These are phyloP conservation scores for Eucalyptus sp. DNA, from an alignment of 345 rosid species.

Conservation along the genomic window DNA sequence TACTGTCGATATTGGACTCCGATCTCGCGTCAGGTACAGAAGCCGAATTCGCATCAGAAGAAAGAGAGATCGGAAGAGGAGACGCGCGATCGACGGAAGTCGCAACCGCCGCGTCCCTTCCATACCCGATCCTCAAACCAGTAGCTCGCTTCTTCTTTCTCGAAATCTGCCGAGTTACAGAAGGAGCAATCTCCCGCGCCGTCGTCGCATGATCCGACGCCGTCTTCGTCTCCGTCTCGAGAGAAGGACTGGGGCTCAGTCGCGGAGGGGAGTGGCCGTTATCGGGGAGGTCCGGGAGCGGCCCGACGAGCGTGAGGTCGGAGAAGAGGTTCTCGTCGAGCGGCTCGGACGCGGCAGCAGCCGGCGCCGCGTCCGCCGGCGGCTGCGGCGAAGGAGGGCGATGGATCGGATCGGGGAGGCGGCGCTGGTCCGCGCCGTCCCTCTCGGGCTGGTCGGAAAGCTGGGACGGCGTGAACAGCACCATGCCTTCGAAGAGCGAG, in stretches of 20 bases:
- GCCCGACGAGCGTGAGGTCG: constrained; percentile 49
- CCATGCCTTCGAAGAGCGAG: constrained; percentile 92
- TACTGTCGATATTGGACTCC: neutral
- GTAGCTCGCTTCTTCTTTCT: constrained; percentile 78
- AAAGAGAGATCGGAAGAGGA: neutral
- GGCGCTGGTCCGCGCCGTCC: neutral
- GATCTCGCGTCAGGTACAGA: neutral
- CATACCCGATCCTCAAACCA: constrained; percentile 68
- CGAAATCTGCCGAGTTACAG: constrained; percentile 33
- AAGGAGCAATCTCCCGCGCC: neutral
- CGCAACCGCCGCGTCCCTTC: constrained; percentile 18
- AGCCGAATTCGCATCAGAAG: neutral
- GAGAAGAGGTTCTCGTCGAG: constrained; percentile 83
- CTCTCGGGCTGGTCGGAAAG: neutral
- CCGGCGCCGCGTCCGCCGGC: neutral
- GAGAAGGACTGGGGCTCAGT: neutral
- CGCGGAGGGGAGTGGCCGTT: constrained; percentile 1
- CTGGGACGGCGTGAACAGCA: constrained; percentile 49
- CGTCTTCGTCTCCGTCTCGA: neutral
- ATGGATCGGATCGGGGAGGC: neutral
- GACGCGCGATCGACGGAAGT: constrained; percentile 5
- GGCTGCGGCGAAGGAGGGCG: neutral
- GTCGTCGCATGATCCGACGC: neutral
- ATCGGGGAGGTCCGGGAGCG: constrained; percentile 2
- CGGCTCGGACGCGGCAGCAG: constrained; percentile 22